Evolutionary conservation across 495 filamentous ascomycete species (phyloP).

Genomic region (Cryomyces minteri): DNA sequence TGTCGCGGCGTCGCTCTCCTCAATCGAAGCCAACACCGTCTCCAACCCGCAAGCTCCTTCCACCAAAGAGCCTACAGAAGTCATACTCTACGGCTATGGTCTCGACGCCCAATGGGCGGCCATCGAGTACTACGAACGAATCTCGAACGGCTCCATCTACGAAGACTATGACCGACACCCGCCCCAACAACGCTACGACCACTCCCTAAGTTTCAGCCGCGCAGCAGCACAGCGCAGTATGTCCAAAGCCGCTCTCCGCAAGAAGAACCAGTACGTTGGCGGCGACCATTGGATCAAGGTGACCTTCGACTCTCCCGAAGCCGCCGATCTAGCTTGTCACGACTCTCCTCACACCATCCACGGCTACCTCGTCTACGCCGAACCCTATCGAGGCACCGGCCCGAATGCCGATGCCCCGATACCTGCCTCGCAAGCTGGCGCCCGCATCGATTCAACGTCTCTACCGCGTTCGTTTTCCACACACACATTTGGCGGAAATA

Average conservation of each 20-base stretch:
- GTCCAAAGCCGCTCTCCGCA: conserved; percentile 48
- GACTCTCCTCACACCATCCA: conserved; percentile 60
- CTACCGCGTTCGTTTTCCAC: conserved; percentile 20
- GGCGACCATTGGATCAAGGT: conserved; percentile 86
- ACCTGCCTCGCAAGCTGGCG: conserved; percentile 13
- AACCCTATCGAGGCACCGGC: conserved; percentile 52
- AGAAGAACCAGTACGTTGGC: conserved; percentile 56
- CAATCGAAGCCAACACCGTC: neutral
- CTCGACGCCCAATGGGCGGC: conserved; percentile 62
- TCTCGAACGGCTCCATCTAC: conserved; percentile 54
- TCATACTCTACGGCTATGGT: conserved; percentile 70
- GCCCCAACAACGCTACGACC: conserved; percentile 44
- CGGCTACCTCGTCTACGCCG: conserved; percentile 59
- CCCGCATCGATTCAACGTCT: conserved; percentile 11
- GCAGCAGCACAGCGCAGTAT: conserved; percentile 33
- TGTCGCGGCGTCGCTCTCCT: neutral
- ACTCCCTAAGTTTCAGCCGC: conserved; percentile 25
- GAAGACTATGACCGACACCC: conserved; percentile 74
- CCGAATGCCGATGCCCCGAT: conserved; percentile 48
- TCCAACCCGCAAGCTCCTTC: neutral
- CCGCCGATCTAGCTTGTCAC: conserved; percentile 58
- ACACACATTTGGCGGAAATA: conserved; percentile 18
- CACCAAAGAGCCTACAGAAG: conserved; percentile 50
- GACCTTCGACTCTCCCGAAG: conserved; percentile 67
- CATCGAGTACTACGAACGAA: conserved; percentile 66